phyloP scores from a whole-genome alignment of 352 stramenopile species.

The Pilasporangium apinafurcum region DNA sequence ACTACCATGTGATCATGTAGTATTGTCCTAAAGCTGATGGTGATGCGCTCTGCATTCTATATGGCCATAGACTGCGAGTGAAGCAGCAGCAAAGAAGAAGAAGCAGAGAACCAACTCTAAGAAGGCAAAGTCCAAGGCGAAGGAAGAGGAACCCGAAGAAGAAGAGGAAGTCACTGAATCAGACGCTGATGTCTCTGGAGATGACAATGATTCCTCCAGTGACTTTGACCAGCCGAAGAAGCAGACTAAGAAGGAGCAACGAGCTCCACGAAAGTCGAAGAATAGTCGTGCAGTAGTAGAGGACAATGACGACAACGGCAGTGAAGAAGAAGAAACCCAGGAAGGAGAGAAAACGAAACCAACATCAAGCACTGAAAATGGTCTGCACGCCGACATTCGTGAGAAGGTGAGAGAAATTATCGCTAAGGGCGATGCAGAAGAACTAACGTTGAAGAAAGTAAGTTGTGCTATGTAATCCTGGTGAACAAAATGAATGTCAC shows the following conservation, averaged over 20 bases:
- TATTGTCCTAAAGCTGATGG: too few relatives aligned
- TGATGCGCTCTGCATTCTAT: too few relatives aligned
- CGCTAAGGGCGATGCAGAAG: conserved; percentile 58
- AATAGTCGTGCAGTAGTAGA: conserved; percentile 9
- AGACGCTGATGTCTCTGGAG: conserved; percentile 22
- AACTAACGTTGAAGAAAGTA: conserved; percentile 84
- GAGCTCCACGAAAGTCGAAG: conserved; percentile 3
- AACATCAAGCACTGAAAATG: conserved; percentile 5
- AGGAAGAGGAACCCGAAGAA: conserved; percentile 29
- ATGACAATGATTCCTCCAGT: conserved; percentile 38
- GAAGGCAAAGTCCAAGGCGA: conserved; percentile 6
- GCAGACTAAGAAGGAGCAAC: conserved; percentile 26
- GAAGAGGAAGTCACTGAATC: conserved; percentile 42
- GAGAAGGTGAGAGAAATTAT: conserved; percentile 79
- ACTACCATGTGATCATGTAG: too few relatives aligned
- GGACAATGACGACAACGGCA: conserved; percentile 6
- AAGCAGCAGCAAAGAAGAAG: conserved; percentile 22
- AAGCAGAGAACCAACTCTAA: conserved; percentile 32
- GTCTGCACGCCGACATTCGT: conserved; percentile 44
- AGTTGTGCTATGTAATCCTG: too few relatives aligned
- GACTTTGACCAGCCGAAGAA: conserved; percentile 57
- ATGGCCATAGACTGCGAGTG: conserved; percentile 4
- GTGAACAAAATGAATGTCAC: too few relatives aligned
- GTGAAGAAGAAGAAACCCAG: conserved; percentile 7
- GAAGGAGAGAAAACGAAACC: conserved; percentile 9